Conservation (phyloP, 345 rosid genomes). For the Eucalyptus decipiens region DNA sequence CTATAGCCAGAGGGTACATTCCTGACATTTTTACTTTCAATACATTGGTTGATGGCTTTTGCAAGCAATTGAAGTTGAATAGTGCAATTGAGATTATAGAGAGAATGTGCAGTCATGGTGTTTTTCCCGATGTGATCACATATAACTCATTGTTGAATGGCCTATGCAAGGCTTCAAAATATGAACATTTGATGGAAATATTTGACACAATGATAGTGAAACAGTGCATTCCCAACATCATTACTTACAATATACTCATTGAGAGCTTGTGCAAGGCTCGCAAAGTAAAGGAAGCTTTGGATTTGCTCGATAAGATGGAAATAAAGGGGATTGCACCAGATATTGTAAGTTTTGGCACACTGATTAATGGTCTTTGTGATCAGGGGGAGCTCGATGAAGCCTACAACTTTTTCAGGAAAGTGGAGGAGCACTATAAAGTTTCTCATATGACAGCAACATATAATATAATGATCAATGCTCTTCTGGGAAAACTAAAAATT, state of each 20-base stretch:
- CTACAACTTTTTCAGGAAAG: slow-evolving; percentile 39
- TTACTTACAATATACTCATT: slow-evolving; percentile 72
- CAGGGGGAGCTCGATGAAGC: slow-evolving; percentile 64
- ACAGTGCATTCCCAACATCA: slow-evolving; percentile 60
- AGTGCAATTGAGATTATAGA: slow-evolving; percentile 52
- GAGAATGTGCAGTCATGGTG: slow-evolving; percentile 55
- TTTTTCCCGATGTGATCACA: slow-evolving; percentile 75
- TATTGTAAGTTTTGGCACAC: slow-evolving; percentile 46
- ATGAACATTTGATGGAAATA: slow-evolving; percentile 69
- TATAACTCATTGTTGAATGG: slow-evolving; percentile 85
- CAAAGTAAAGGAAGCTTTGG: slow-evolving; percentile 51
- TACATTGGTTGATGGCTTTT: slow-evolving; percentile 78
- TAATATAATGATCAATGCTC: slow-evolving; percentile 71
- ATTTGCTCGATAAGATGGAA: slow-evolving; percentile 47
- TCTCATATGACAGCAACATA: slow-evolving; percentile 49
- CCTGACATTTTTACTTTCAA: slow-evolving; percentile 86
- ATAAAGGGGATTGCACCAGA: slow-evolving; percentile 49
- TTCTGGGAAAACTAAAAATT: slow-evolving; percentile 50
- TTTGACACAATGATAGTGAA: slow-evolving; percentile 56
- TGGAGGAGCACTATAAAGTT: slow-evolving; percentile 38
- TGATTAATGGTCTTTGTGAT: slow-evolving; percentile 60
- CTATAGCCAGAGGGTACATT: slow-evolving; percentile 54
- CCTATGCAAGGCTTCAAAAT: slow-evolving; percentile 75
- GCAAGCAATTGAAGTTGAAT: slow-evolving; percentile 65
- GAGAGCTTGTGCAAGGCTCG: slow-evolving; percentile 77